Evolutionary conservation across 768 basidiomycete species (phyloP).

Genomic region (Xanthoconium purpureum): DNA sequence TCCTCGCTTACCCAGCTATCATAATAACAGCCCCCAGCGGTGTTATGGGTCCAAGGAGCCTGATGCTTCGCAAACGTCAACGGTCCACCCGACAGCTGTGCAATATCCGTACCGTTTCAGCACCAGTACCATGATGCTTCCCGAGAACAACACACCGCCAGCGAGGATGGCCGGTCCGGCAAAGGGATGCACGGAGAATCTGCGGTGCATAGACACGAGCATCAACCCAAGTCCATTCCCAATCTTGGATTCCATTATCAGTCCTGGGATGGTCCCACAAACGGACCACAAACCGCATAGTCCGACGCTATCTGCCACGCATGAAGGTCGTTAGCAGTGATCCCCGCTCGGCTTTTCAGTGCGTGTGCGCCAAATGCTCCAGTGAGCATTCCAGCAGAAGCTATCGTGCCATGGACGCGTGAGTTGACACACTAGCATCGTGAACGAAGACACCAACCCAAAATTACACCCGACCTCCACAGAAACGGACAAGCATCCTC

Average conservation of each 20-base stretch:
- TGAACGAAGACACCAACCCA: constrained; percentile 32
- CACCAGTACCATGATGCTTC: constrained; percentile 56
- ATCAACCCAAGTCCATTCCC: constrained; percentile 68
- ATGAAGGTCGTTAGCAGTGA: constrained; percentile 50
- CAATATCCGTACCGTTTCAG: constrained; percentile 40
- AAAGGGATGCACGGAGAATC: constrained; percentile 57
- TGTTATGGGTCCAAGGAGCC: constrained; percentile 60
- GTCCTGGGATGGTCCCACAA: not conserved
- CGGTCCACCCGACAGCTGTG: not conserved
- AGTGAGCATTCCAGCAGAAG: constrained; percentile 49
- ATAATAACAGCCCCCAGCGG: constrained; percentile 62
- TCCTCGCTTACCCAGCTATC: constrained; percentile 60
- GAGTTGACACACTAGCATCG: not conserved
- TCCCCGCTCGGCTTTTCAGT: constrained; percentile 44
- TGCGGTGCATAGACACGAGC: constrained; percentile 58
- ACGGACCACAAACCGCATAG: constrained; percentile 52
- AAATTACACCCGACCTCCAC: constrained; percentile 43
- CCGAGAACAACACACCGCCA: constrained; percentile 60
- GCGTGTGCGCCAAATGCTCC: constrained; percentile 73
- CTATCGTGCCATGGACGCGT: constrained; percentile 20
- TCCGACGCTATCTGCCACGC: constrained; percentile 63
- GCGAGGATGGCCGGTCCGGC: constrained; percentile 63
- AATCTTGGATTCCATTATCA: constrained; percentile 41
- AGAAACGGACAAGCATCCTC: constrained; percentile 25
- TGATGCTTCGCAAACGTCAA: constrained; percentile 35